Evolutionary conservation across 768 basidiomycete genomes (phyloP).

Genomic region (Trametes meyenii): DNA sequence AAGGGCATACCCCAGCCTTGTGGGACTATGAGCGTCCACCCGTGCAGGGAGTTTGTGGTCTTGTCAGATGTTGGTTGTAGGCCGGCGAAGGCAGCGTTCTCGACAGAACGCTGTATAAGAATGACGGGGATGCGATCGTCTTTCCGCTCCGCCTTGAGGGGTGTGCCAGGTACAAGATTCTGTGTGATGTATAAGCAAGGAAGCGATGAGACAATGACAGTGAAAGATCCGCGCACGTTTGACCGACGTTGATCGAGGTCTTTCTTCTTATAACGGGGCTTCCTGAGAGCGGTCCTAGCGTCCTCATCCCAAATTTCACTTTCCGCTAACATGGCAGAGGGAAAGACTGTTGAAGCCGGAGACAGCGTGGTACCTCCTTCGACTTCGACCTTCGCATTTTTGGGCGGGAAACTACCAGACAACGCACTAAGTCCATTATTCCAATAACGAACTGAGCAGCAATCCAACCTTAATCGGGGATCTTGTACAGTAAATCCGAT

Average conservation of each 20-base stretch:
- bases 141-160: conserved; percentile 62
- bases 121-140: conserved; percentile 87
- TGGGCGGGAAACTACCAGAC: conserved; percentile 74
- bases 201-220: too few species aligned
- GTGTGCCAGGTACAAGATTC: conserved; percentile 79
- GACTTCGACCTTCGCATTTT: conserved; percentile 57
- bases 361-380: conserved; percentile 32
- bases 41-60: conserved; percentile 52
- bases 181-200: conserved; percentile 31
- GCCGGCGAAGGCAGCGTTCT: conserved; percentile 35
- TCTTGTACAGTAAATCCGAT: conserved; percentile 83
- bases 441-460: too few species aligned
- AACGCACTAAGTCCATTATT: not conserved
- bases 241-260: conserved; percentile 84
- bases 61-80: conserved; percentile 5
- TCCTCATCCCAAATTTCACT: conserved; percentile 76
- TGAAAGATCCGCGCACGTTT: conserved; percentile 48
- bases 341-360: conserved; percentile 47
- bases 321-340: conserved; percentile 59
- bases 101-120: conserved; percentile 78
- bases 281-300: conserved; percentile 51
- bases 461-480: conserved; percentile 76
- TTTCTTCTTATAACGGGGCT: conserved; percentile 76
- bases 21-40: conserved; percentile 88
- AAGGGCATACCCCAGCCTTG: conserved; percentile 92